These are phyloP conservation scores for Odontarrhena argentea DNA, from an alignment of 345 rosid species.

Conservation along the genomic window DNA sequence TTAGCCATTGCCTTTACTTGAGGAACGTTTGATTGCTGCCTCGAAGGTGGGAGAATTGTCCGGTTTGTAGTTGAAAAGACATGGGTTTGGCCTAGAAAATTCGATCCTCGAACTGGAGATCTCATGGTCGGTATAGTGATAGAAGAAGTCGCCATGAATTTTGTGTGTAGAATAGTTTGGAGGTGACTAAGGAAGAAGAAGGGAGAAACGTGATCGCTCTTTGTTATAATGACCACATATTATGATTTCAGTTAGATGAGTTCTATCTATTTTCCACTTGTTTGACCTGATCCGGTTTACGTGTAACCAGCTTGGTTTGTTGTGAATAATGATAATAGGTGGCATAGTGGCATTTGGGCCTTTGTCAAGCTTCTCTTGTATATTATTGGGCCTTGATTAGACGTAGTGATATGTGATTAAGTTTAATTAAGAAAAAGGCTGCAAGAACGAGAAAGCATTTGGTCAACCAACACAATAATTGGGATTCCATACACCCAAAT, in stretches of 20 bases:
- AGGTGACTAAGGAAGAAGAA: not conserved
- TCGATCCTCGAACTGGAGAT: constrained; percentile 43
- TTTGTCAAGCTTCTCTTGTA: not conserved
- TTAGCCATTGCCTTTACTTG: constrained; percentile 50
- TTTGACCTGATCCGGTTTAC: constrained; percentile 9
- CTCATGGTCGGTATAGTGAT: constrained; percentile 52
- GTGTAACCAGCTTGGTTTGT: constrained; percentile 23
- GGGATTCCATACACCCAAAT: constrained; percentile 19
- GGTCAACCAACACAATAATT: constrained; percentile 39
- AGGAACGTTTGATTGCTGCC: constrained; percentile 31
- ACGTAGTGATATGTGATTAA: not conserved
- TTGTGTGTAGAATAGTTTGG: constrained; percentile 7
- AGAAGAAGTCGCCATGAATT: constrained; percentile 57
- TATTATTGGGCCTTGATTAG: constrained; percentile 10
- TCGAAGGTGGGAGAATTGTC: constrained; percentile 38
- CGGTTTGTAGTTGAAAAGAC: constrained; percentile 36
- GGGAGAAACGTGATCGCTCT: constrained; percentile 14
- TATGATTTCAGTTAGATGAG: constrained; percentile 42
- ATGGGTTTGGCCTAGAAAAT: constrained; percentile 51
- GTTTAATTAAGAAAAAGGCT: not conserved
- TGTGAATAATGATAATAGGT: not conserved
- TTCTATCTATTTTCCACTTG: constrained; percentile 22
- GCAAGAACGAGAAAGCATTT: constrained; percentile 10
- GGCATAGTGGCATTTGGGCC: constrained; percentile 14
- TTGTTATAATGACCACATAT: constrained; percentile 38